These are phyloP conservation scores for Sporothrix brunneoviolacea DNA, from an alignment of 2,329 filamentous ascomycete genomes.

Conservation along the genomic window DNA sequence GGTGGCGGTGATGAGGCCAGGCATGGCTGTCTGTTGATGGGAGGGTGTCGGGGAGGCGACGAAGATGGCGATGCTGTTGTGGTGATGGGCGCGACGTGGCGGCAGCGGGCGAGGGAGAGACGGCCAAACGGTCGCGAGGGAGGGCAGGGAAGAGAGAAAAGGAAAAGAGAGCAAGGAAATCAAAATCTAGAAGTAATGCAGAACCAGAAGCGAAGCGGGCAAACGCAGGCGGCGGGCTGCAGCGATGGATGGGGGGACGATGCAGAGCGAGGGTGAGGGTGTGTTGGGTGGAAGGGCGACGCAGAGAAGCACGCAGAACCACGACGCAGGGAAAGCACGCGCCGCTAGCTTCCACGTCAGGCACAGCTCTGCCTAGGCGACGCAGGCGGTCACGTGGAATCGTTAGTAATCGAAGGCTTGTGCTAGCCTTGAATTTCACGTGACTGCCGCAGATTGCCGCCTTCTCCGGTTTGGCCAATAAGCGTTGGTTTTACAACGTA, in stretches of 20 bases:
- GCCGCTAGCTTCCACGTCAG: constrained; percentile 15
- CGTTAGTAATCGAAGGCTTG: no score
- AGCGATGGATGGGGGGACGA: background rate
- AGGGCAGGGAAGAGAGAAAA: no score
- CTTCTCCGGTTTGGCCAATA: no score
- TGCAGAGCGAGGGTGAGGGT: background rate
- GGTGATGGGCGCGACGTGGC: no score
- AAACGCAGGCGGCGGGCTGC: background rate
- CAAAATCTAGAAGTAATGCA: no score
- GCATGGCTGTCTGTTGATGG: constrained; percentile 53
- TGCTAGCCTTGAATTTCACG: no score
- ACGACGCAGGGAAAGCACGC: constrained; percentile 1
- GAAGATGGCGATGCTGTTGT: background rate
- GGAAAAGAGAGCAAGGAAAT: no score
- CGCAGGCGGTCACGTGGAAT: no score
- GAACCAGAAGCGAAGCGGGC: constrained; percentile 1
- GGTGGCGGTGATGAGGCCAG: constrained; percentile 86
- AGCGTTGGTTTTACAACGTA: no score
- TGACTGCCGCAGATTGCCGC: no score
- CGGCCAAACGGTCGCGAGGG: no score
- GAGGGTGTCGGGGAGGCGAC: background rate
- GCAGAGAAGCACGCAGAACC: constrained; percentile 2
- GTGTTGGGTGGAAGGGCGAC: background rate
- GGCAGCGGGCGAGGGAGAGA: no score
- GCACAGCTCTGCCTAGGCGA: constrained; percentile 33